phyloP scores from a whole-genome alignment of 1,284 basidiomycete genomes.

The Mycena sp. region DNA sequence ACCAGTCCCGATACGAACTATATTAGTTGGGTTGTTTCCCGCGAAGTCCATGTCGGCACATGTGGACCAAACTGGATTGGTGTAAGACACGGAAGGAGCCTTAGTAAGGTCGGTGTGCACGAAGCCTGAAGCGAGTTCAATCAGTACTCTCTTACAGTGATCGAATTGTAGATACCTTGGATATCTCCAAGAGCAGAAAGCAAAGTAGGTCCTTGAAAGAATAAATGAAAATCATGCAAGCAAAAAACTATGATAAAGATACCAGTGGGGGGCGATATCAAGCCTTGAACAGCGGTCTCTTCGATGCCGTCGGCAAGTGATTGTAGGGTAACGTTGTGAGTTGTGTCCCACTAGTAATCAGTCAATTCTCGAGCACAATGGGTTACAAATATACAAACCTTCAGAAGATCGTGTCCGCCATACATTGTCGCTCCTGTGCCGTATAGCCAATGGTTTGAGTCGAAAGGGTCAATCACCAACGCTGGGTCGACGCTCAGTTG shows the following conservation, averaged over 20 bases:
- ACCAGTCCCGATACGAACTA: slow-evolving; percentile 56
- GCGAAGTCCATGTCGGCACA: slow-evolving; percentile 66
- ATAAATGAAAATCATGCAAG: too few species aligned
- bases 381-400: not conserved
- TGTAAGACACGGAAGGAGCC: slow-evolving; percentile 50
- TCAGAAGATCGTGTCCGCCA: slow-evolving; percentile 57
- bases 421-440: slow-evolving; percentile 68
- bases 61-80: slow-evolving; percentile 62
- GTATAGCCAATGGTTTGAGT: slow-evolving; percentile 74
- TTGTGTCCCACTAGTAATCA: slow-evolving; percentile 60
- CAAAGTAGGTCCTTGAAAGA: slow-evolving; percentile 49
- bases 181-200: slow-evolving; percentile 69
- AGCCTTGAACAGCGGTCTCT: slow-evolving; percentile 63
- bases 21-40: slow-evolving; percentile 60
- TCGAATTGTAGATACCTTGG: slow-evolving; percentile 34
- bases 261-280: slow-evolving; percentile 60
- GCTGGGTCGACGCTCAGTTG: slow-evolving; percentile 38
- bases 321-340: slow-evolving; percentile 65
- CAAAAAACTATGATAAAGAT: too few species aligned
- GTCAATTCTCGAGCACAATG: slow-evolving; percentile 22
- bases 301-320: slow-evolving; percentile 72
- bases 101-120: slow-evolving; percentile 60
- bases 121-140: slow-evolving; percentile 49
- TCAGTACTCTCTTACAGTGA: not conserved
- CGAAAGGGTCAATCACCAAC: slow-evolving; percentile 67